Base-by-base conservation (phyloP, 805 yeast genomes). In the Cyberlindnera samutprakarnensis region DNA sequence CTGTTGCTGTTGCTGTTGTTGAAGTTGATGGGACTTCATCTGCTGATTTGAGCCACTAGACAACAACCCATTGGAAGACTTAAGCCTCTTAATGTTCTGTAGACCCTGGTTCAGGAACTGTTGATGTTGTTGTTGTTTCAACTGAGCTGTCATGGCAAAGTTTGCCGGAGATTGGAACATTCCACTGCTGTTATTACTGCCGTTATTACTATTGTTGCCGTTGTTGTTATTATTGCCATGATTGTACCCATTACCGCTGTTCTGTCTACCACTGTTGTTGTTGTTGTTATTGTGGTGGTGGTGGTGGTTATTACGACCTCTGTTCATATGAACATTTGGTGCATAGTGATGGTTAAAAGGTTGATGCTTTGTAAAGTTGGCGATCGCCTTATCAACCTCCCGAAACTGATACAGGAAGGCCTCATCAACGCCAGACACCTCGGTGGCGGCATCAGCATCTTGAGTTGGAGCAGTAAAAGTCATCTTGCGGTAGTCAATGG, bases 311-410 rank as follows among this genome's bases (percentile, higher is more conserved):
- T 33, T 26, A 25, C 29, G 28, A 14, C 20, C 18, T 37, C 43
- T 42, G 25, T 41, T 43, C 17, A 42, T 25, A 30, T 44, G 44
- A 12, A 50, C 49, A 31, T 51, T 51, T 26, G 56, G 56, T 13
- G 55, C 53, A 32, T 51, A 51, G 34, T 50, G 54, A 24, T 49
- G 54, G 32, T 46, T 51, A 41, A 47, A 51, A 12, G 45, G 54
- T 31, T 51, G 55, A 29, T 50, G 54, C 31, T 51, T 51, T 19
- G 50, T 48, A 36, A 43, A 49, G 30, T 51, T 51, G 0, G 54
- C 30, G 11, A 51, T 44, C 15, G 56, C 56, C 28, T 44, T 48
- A 23, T 51, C 56, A 19, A 51, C 50, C 27, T 51, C 56, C 25
- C 38, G 33, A 26, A 51, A 43, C 31, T 51, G 56, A 25, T 41